Conservation (phyloP, 1,139 yeast species). For the Scheffersomyces cryptocercus region DNA sequence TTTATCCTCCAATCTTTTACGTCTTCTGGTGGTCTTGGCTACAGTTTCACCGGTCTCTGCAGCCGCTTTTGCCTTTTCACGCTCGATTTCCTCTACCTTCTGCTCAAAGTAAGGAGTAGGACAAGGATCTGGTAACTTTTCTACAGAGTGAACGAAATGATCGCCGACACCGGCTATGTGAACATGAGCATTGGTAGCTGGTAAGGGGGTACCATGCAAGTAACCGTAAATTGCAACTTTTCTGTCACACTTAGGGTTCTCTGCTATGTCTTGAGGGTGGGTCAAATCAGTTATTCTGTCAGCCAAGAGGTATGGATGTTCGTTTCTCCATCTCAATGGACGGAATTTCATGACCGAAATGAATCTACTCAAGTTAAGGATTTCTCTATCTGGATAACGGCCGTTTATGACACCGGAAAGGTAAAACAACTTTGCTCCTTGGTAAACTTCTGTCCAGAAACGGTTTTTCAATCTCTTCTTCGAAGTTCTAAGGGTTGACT, state of each 20-base stretch:
- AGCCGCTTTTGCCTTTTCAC: constrained; percentile 66
- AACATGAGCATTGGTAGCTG: constrained; percentile 70
- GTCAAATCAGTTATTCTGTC: constrained; percentile 96
- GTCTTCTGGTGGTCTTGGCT: constrained; percentile 62
- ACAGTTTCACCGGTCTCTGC: constrained; percentile 58
- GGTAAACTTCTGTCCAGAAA: constrained; percentile 99
- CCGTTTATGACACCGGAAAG: constrained; percentile 96
- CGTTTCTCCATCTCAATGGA: constrained; percentile 98
- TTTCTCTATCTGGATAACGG: constrained; percentile 96
- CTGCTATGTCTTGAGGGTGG: constrained; percentile 80
- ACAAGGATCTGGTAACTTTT: constrained; percentile 95
- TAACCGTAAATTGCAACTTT: constrained; percentile 92
- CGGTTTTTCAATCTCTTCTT: constrained; percentile 91
- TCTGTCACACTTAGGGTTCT: constrained; percentile 82
- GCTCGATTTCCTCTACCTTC: constrained; percentile 73
- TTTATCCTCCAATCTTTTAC: constrained; percentile 90
- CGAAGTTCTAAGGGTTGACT: constrained; percentile 84
- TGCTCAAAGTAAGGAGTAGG: constrained; percentile 95
- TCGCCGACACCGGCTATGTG: constrained; percentile 98
- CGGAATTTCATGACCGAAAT: constrained; percentile 97
- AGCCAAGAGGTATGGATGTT: constrained; percentile 90
- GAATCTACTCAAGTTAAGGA: constrained; percentile 85
- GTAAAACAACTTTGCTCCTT: constrained; percentile 95
- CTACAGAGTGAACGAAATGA: constrained; percentile 69
- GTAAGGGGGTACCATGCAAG: constrained; percentile 88